phyloP scores from a whole-genome alignment of 2,329 filamentous ascomycete species.

The Claviceps sp. region DNA sequence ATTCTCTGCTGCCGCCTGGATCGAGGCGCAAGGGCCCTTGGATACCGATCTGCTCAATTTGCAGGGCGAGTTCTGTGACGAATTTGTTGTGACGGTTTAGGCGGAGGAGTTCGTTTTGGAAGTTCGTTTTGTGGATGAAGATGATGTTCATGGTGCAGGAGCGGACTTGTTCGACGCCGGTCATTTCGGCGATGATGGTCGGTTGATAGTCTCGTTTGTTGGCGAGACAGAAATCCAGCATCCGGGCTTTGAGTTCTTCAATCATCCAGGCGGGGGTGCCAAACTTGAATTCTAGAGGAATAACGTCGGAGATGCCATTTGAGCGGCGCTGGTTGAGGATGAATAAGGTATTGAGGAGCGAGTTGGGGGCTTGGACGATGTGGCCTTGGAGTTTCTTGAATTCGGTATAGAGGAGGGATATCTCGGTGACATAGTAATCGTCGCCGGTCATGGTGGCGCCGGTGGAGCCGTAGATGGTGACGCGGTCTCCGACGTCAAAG shows the following conservation, averaged over 20 bases:
- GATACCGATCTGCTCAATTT: conserved; percentile 72
- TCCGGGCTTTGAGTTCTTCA: conserved; percentile 62
- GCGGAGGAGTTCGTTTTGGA: conserved; percentile 86
- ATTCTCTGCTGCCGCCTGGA: conserved; percentile 55
- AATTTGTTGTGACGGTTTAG: conserved; percentile 88
- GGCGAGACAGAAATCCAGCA: conserved; percentile 68
- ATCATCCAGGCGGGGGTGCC: conserved; percentile 76
- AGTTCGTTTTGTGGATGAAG: conserved; percentile 96
- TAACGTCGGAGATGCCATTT: conserved; percentile 73
- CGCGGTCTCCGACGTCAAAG: conserved; percentile 89
- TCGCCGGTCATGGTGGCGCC: conserved; percentile 68
- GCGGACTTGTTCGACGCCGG: conserved; percentile 67
- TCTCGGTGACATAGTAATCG: conserved; percentile 93
- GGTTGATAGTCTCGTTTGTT: conserved; percentile 84
- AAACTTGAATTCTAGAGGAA: conserved; percentile 76
- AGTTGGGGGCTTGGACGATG: conserved; percentile 91
- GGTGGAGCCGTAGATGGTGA: conserved; percentile 82
- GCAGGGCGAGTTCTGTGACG: conserved; percentile 77
- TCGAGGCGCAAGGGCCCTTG: conserved; percentile 53
- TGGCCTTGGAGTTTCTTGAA: conserved; percentile 99
- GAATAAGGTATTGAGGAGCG: conserved; percentile 80
- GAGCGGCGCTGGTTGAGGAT: conserved; percentile 91
- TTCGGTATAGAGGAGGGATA: conserved; percentile 84
- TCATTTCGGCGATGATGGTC: conserved; percentile 77
- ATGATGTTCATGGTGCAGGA: conserved; percentile 81